These are phyloP conservation scores for Picocystis sp. DNA, from an alignment of 163 green algal genomes.

Conservation along the genomic window DNA sequence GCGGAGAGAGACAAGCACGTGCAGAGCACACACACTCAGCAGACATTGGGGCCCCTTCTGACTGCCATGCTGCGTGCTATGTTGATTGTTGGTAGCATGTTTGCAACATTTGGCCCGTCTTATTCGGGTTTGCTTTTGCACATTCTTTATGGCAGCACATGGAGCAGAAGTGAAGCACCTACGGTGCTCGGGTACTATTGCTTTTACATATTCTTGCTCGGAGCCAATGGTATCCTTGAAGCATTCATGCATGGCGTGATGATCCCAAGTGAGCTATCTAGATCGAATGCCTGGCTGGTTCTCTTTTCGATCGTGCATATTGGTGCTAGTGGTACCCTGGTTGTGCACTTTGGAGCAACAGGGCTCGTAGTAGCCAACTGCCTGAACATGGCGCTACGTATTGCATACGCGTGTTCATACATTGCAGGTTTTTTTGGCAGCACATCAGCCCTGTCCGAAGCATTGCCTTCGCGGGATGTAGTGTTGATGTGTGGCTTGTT, in stretches of 20 bases:
- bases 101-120: conserved; percentile 52
- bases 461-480: too few species aligned
- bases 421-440: too few species aligned
- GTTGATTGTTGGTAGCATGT: conserved; percentile 34
- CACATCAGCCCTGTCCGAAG: too few species aligned
- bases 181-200: conserved; percentile 43
- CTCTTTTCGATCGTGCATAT: conserved; percentile 30
- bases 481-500: too few species aligned
- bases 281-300: conserved; percentile 39
- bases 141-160: conserved; percentile 42
- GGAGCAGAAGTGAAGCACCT: conserved; percentile 20
- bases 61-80: conserved; percentile 31
- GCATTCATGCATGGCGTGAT: conserved; percentile 60
- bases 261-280: conserved; percentile 17
- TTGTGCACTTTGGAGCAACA: conserved; percentile 14
- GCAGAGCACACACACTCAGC: conserved; percentile 1
- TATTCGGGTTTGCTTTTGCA: conserved; percentile 49
- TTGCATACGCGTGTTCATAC: conserved; percentile 23
- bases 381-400: conserved; percentile 54
- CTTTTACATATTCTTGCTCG: conserved; percentile 56
- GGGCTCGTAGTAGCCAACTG: conserved; percentile 55
- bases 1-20: not conserved
- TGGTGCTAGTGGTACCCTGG: conserved; percentile 22
- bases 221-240: conserved; percentile 61
- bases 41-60: conserved; percentile 19